Evolutionary conservation across 176 grass and related monocot species (phyloP), one percentile per base, ranked within the genome.

Genomic region (Areca catechu): DNA sequence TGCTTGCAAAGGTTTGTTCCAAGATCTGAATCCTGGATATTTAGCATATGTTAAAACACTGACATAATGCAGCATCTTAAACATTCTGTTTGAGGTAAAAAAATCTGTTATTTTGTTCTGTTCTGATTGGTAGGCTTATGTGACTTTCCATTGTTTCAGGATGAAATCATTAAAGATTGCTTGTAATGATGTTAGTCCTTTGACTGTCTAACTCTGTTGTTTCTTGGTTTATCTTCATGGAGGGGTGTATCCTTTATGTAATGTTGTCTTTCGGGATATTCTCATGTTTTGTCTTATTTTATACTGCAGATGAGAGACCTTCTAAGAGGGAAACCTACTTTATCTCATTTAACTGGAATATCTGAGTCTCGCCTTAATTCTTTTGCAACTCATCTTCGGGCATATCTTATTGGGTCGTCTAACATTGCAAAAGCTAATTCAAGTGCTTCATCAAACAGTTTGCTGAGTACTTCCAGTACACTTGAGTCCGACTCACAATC

Each of bases 291-390:
- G 1, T 37, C 30, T 37, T 37, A 10, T 48, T 63, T 18, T 63
- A 16, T 58, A 7, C 73, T 63, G 28, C 49, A 97, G 92, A 92
- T 98, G 86, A 98, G 89, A 82, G 89, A 78, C 74, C 69, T 98
- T 67, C 74, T 88, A 27, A 85, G 55, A 15, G 77, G 78, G 54
- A 85, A 73, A 48, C 93, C 84, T 53, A 85, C 75, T 21, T 75
- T 97, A 16, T 85, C 87, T 48, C 69, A 84, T 69, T 75, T 97
- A 23, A 97, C 93, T 58, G 78, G 87, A 75, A 92, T 92, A n/a
- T 85, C 93, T 49, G 67, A 71, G 61, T 78, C 69, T 4, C 81
- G 87, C 56, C 80, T 98, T 54, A 81, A 88, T 28, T 73, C 84
- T 66, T 90, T 98, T 77, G 87, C 67, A 19, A 77, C 66, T 75